Evolutionary conservation across 192 early-diverging fungal species (phyloP).

Genomic region (Coemansia pectinata): DNA sequence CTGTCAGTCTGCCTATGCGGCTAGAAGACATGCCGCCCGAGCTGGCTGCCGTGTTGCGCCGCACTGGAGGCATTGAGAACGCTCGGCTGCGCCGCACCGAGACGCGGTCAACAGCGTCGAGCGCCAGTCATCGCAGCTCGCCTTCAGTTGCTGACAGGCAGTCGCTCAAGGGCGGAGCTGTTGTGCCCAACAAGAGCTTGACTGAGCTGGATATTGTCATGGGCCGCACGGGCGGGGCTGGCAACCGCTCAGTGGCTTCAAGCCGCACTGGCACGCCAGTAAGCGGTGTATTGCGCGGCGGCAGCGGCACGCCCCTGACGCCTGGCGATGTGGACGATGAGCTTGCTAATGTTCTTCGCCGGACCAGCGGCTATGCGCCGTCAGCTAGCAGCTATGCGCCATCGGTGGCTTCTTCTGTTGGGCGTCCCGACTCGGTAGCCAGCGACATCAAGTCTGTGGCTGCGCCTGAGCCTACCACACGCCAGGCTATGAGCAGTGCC

Average conservation of each 20-base stretch:
- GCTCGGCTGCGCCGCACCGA: conserved; percentile 30
- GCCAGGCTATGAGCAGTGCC: conserved; percentile 5
- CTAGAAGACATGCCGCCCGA: conserved; percentile 49
- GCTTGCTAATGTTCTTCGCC: conserved; percentile 51
- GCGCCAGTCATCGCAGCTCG: conserved; percentile 3
- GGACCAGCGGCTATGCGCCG: conserved; percentile 50
- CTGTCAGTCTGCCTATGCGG: conserved; percentile 42
- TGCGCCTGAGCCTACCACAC: conserved; percentile 17
- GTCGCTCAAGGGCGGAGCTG: conserved; percentile 3
- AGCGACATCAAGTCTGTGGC: conserved; percentile 36
- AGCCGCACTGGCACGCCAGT: conserved; percentile 20
- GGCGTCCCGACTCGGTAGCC: conserved; percentile 28
- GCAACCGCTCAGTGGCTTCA: conserved; percentile 11
- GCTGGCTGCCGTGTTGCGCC: conserved; percentile 44
- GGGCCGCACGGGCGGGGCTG: conserved; percentile 43
- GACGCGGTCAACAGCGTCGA: conserved; percentile 9
- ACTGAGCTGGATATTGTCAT: conserved; percentile 55
- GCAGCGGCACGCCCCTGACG: conserved; percentile 24
- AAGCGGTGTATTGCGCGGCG: conserved; percentile 27
- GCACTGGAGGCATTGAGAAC: conserved; percentile 45
- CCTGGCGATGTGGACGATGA: conserved; percentile 43
- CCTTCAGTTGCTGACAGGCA: not conserved
- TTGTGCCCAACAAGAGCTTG: conserved; percentile 21
- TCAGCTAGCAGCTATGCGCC: conserved; percentile 33
- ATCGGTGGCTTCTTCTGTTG: conserved; percentile 18